Evolutionary conservation across 805 yeast species (phyloP).

Genomic region (Cyberlindnera amylophila): DNA sequence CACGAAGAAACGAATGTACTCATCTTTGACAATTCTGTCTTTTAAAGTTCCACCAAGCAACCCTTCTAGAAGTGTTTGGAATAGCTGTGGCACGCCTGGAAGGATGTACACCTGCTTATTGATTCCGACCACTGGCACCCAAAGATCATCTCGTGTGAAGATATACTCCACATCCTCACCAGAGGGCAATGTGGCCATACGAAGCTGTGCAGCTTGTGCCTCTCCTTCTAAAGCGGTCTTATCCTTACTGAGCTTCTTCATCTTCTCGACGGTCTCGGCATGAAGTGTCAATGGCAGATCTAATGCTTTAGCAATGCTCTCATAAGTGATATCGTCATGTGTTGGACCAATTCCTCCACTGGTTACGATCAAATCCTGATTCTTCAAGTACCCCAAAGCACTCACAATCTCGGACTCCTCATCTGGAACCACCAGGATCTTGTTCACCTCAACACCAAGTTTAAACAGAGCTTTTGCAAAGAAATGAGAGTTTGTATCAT

Average conservation of each 20-base stretch:
- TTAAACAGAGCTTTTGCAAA: constrained; percentile 71
- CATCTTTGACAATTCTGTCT: constrained; percentile 26
- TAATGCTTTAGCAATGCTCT: constrained; percentile 65
- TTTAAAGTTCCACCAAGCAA: constrained; percentile 40
- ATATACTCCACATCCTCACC: constrained; percentile 39
- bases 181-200: constrained; percentile 78
- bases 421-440: constrained; percentile 74
- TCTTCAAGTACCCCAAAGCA: constrained; percentile 43
- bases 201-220: constrained; percentile 56
- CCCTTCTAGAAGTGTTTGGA: constrained; percentile 42
- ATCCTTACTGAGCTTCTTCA: constrained; percentile 46
- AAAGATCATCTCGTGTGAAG: constrained; percentile 49
- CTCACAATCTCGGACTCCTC: constrained; percentile 60
- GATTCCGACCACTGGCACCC: constrained; percentile 85
- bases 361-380: constrained; percentile 50
- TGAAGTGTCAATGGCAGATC: constrained; percentile 48
- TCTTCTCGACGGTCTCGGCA: constrained; percentile 52
- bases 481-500: constrained; percentile 69
- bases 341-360: constrained; percentile 75
- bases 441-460: constrained; percentile 61
- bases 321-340: constrained; percentile 86
- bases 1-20: constrained; percentile 50
- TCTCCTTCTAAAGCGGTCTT: constrained; percentile 35
- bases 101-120: constrained; percentile 61
- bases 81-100: constrained; percentile 83